Conservation (phyloP, 192 early-diverging fungal species). For the Podila horticola region DNA sequence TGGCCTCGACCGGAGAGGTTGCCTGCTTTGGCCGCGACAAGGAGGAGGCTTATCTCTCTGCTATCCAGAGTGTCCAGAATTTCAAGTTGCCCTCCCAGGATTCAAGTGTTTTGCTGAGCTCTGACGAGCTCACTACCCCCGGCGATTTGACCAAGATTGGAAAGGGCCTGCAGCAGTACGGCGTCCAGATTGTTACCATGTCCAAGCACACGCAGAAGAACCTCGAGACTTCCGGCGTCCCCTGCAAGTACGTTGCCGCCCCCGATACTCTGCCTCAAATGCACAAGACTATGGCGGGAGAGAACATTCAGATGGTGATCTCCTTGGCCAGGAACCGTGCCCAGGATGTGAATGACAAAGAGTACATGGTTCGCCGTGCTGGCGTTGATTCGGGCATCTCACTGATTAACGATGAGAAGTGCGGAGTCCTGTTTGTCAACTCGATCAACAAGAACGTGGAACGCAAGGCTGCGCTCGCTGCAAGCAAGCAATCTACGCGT, state of each 20-base stretch:
- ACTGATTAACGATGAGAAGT: constrained; percentile 94
- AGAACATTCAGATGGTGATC: constrained; percentile 77
- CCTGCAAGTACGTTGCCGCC: constrained; percentile 44
- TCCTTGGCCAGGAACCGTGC: constrained; percentile 77
- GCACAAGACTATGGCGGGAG: constrained; percentile 65
- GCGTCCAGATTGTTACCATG: constrained; percentile 80
- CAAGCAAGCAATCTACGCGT: constrained; percentile 37
- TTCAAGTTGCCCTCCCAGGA: constrained; percentile 85
- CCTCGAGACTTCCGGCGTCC: constrained; percentile 56
- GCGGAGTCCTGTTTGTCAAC: constrained; percentile 94
- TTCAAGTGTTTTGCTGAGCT: constrained; percentile 73
- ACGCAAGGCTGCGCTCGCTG: constrained; percentile 46
- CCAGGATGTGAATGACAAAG: constrained; percentile 61
- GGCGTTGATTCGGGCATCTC: constrained; percentile 98
- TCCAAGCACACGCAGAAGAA: constrained; percentile 61
- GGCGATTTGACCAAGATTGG: constrained; percentile 81
- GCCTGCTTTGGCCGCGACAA: constrained; percentile 96
- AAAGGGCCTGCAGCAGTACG: constrained; percentile 65
- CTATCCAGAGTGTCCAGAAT: constrained; percentile 88
- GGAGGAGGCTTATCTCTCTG: constrained; percentile 85
- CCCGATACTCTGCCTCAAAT: constrained; percentile 67
- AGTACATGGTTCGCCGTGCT: constrained; percentile 90
- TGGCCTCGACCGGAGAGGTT: constrained; percentile 98
- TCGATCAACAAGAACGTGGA: constrained; percentile 68
- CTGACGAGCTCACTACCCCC: constrained; percentile 76